Conservation (phyloP, 1,139 yeast species). For the Spencermartinsiella ligniputridi region DNA sequence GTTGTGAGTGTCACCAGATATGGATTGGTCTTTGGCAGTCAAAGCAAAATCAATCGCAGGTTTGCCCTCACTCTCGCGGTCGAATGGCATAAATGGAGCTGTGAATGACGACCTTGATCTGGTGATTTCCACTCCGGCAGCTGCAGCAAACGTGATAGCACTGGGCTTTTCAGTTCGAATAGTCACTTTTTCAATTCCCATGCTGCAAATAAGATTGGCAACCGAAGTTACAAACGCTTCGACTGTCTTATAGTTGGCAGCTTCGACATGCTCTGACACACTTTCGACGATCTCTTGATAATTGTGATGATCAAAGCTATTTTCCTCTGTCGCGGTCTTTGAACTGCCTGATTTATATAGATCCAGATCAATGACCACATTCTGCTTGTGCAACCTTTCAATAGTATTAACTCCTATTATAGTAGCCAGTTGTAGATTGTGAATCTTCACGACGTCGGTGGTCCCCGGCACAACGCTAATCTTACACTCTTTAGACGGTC, state of each 20-base stretch:
- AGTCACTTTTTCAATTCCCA: constrained; percentile 39
- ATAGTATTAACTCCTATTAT: constrained; percentile 89
- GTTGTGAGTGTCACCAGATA: constrained; percentile 37
- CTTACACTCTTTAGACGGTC: constrained; percentile 43
- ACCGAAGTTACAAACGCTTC: constrained; percentile 82
- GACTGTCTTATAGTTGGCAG: constrained; percentile 79
- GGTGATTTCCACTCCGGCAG: constrained; percentile 78
- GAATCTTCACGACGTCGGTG: constrained; percentile 45
- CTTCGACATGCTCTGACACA: constrained; percentile 55
- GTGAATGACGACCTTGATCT: constrained; percentile 36
- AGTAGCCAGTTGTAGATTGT: constrained; percentile 58
- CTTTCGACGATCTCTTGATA: constrained; percentile 30
- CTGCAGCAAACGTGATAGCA: constrained; percentile 80
- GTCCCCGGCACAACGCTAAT: constrained; percentile 32
- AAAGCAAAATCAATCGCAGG: not conserved
- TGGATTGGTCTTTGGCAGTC: not conserved
- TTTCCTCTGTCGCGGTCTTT: constrained; percentile 13
- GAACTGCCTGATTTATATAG: constrained; percentile 30
- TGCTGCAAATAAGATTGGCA: constrained; percentile 55
- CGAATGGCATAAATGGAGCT: constrained; percentile 4
- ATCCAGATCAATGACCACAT: constrained; percentile 57
- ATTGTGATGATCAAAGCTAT: constrained; percentile 29
- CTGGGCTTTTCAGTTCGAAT: constrained; percentile 80
- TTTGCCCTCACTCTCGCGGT: not conserved
- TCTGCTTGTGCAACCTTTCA: constrained; percentile 77